Evolutionary conservation across 345 rosid genomes (phyloP).

Genomic region (Eucalyptus regnans): DNA sequence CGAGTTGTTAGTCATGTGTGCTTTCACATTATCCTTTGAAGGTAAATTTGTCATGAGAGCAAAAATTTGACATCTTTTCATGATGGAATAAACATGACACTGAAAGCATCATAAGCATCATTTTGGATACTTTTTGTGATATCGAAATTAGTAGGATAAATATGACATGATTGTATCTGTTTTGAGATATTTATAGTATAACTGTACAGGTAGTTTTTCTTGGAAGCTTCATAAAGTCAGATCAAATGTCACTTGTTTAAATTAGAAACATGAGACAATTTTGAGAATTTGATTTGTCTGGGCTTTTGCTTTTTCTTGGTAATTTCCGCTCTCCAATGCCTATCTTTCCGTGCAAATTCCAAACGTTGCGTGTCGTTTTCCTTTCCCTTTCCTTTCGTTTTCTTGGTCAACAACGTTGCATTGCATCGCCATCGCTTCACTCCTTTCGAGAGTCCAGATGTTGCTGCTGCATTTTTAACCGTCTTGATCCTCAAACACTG

Average conservation of each 20-base stretch:
- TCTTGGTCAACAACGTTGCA: not conserved
- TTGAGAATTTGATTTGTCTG: not conserved
- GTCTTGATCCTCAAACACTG: not conserved
- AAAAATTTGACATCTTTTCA: not conserved
- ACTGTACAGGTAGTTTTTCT: too few species aligned
- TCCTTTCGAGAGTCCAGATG: not conserved
- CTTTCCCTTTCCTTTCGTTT: not conserved
- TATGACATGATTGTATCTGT: not conserved
- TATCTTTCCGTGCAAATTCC: not conserved
- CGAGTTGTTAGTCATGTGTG: not conserved
- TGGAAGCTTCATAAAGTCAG: not conserved
- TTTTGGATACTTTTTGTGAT: not conserved
- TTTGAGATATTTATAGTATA: too few species aligned
- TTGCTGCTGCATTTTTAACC: not conserved
- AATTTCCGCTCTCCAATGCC: not conserved
- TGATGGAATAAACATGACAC: not conserved
- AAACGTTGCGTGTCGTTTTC: not conserved
- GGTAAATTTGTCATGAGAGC: accelerated
- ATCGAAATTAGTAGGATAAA: not conserved
- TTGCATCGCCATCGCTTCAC: not conserved
- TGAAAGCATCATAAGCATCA: accelerated
- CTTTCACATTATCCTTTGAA: too few species aligned
- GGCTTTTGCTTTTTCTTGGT: not conserved
- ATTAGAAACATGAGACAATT: not conserved
- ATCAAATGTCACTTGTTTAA: not conserved